Evolutionary conservation across 23 red algal genomes (phyloP).

Genomic region (Pyropia yezoensis): DNA sequence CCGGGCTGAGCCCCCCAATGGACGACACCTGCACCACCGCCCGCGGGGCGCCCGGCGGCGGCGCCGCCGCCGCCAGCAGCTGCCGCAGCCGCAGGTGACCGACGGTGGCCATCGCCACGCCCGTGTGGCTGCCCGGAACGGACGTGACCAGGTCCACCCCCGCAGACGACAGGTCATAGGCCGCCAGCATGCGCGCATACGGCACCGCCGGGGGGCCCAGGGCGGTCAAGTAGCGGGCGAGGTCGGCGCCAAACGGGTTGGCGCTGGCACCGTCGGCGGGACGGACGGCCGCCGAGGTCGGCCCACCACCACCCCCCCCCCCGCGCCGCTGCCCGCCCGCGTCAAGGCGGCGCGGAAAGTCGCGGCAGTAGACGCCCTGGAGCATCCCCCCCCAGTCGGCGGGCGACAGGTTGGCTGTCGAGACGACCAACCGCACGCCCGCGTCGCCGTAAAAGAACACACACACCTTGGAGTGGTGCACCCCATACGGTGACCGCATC

Average conservation of each 20-base stretch:
- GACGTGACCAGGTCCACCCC: conserved; percentile 58
- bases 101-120: background rate
- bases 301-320: background rate
- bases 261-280: conserved; percentile 4
- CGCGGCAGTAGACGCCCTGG: conserved; percentile 76
- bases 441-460: conserved; percentile 42
- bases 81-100: conserved; percentile 26
- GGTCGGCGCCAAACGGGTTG: conserved; percentile 9
- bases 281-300: background rate
- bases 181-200: background rate
- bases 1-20: too few relatives aligned
- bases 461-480: conserved; percentile 78
- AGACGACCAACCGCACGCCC: conserved; percentile 68
- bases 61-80: conserved; percentile 12
- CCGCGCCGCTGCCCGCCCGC: background rate
- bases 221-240: background rate
- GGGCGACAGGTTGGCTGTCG: conserved; percentile 72
- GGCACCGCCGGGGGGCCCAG: conserved; percentile 2
- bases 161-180: conserved; percentile 69
- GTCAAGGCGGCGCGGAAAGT: conserved; percentile 40
- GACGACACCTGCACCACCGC: conserved; percentile 35
- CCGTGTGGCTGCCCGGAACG: conserved; percentile 54
- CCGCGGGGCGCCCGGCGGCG: conserved; percentile 5
- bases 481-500: conserved; percentile 47
- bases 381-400: conserved; percentile 75